Conservation (phyloP, 257 asterid species). For the Solanum rostratum region DNA sequence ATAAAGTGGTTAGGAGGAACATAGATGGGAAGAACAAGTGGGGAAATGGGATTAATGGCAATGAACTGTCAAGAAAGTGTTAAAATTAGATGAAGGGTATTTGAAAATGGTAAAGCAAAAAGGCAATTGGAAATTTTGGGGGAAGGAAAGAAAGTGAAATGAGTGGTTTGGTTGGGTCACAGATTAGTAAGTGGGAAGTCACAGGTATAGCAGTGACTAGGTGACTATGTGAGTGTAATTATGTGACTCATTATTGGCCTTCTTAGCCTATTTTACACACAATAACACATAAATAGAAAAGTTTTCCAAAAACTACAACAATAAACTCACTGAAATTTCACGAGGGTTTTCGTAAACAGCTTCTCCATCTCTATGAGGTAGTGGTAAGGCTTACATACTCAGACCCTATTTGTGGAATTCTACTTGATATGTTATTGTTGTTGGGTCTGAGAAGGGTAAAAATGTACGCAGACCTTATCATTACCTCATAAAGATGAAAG, state of each 20-base stretch:
- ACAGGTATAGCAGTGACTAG: not conserved
- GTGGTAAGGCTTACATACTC: no score
- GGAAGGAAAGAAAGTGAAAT: not conserved
- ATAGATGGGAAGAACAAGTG: conserved; percentile 5
- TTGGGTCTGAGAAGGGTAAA: no score
- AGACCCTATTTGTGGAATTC: no score
- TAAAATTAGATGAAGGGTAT: not conserved
- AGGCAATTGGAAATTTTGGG: not conserved
- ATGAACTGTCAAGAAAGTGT: conserved; percentile 26
- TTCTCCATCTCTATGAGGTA: no score
- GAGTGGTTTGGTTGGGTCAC: not conserved
- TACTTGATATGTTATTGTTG: no score
- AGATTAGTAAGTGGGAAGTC: not conserved
- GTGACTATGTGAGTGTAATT: not conserved
- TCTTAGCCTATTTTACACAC: not conserved
- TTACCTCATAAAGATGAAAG: no score
- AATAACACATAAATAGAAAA: not conserved
- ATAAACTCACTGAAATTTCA: no score
- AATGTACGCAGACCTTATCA: no score
- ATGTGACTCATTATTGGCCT: not conserved
- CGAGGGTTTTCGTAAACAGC: no score
- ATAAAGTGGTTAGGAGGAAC: conserved; percentile 19
- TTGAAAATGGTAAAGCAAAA: not conserved
- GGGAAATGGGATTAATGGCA: conserved; percentile 28
- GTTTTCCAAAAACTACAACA: no score